Base-by-base conservation (phyloP, 495 filamentous ascomycete genomes). In the Sabuloglossum arenarium region DNA sequence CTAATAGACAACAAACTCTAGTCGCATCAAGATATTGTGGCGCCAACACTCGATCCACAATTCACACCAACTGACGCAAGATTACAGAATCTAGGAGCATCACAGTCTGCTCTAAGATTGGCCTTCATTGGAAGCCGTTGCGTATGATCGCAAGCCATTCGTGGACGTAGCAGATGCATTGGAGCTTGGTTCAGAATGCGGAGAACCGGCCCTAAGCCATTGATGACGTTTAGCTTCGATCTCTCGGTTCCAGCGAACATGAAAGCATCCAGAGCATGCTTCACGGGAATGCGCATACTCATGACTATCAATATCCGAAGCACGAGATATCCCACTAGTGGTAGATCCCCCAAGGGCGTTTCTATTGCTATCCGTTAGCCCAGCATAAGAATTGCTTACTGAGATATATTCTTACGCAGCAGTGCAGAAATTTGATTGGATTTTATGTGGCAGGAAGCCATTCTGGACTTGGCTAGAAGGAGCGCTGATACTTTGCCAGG, bases 121-220 rank as follows among this genome's bases (percentile, higher is more conserved):
- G 6, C 16, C 47, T 51, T 12, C 25, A 28, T 11, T 29, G n/a
- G 47, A 27, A 27, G 24, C 14, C 12, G 47, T 27, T 51, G 47
- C 16, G 25, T 29, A 51, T 14, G 47, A 51, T 51, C 24, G 24
- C 11, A 51, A 27, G 47, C 23, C 47, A 11, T 51, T 28, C 24
- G 23, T 51, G 25, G 47, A 51, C 16, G 47, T 29, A 19, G 47
- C 28, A 30, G 47, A 51, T 30, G 47, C 47, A 30, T 29, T 51
- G 14, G 47, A 51, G 47, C 47, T 51, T 12, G 47, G 47, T 23
- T 51, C 47, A n/a, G 47, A 51, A 51, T 51, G 14, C 11, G 47
- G 47, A 29, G 47, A 51, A 29, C 47, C 47, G 24, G 47, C 47
- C 23, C 47, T 51, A 51, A 51, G 47, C 47, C 47, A 51, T 21